These are phyloP conservation scores for Aspergillus coremiiformis DNA, from an alignment of 495 filamentous ascomycete genomes.

Conservation along the genomic window DNA sequence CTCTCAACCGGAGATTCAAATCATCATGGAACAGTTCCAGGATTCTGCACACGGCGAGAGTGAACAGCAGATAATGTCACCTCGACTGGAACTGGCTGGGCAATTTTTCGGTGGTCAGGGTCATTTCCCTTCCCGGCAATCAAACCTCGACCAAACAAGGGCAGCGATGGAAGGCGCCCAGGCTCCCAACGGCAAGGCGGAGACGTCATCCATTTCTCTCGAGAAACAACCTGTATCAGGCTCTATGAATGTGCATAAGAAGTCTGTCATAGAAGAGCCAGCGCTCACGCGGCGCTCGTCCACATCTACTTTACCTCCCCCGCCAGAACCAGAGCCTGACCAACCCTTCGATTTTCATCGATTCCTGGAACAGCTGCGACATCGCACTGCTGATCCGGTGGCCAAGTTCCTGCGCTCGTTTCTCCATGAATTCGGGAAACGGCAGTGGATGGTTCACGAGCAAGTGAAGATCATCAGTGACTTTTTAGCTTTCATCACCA, in stretches of 20 bases:
- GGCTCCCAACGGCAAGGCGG: conserved; percentile 1
- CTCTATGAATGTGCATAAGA: conserved; percentile 15
- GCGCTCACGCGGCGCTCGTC: conserved; percentile 43
- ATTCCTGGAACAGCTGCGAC: conserved; percentile 89
- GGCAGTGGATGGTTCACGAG: conserved; percentile 99
- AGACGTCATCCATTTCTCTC: conserved; percentile 11
- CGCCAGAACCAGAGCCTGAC: conserved; percentile 81
- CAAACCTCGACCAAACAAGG: conserved; percentile 67
- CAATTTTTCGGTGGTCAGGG: conserved; percentile 55
- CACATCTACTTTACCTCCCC: conserved; percentile 51
- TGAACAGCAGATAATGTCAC: conserved; percentile 75
- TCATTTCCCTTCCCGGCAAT: conserved; percentile 73
- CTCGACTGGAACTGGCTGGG: conserved; percentile 63
- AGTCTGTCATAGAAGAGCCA: conserved; percentile 29
- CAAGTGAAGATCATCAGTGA: conserved; percentile 98
- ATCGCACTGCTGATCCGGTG: conserved; percentile 92
- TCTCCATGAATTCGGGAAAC: conserved; percentile 88
- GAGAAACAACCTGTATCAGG: conserved; percentile 16
- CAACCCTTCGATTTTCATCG: conserved; percentile 97
- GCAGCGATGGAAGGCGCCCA: conserved; percentile 1
- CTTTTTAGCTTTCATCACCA: conserved; percentile 94
- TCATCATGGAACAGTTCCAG: conserved; percentile 83
- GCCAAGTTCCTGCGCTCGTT: conserved; percentile 94
- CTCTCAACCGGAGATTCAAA: conserved; percentile 84
- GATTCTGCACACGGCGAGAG: conserved; percentile 58